Conservation (phyloP, 2,329 filamentous ascomycete genomes). For the Penicillium sp. region DNA sequence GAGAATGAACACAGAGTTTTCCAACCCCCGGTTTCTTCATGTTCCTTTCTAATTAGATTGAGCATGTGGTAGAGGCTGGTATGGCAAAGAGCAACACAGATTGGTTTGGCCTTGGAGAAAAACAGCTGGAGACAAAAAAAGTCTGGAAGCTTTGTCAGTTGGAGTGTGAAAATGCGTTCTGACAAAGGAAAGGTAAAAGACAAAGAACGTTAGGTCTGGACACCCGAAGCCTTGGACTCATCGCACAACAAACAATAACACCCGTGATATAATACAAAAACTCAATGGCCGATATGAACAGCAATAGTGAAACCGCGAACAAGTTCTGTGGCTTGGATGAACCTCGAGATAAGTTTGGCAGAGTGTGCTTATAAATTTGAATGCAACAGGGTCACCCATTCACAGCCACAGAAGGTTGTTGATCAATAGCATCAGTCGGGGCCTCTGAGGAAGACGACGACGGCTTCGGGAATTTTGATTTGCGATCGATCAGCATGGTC, state of each 20-base stretch:
- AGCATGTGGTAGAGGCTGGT: neutral
- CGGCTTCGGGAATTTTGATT: neutral
- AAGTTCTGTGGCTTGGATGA: neutral
- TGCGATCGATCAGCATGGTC: slow-evolving; percentile 1
- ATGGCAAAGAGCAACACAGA: neutral
- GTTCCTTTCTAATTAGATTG: neutral
- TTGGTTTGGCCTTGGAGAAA: neutral
- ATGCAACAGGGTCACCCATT: neutral
- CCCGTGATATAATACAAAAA: neutral
- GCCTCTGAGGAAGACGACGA: neutral
- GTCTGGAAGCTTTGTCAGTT: neutral
- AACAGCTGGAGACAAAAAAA: neutral
- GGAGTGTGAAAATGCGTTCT: neutral
- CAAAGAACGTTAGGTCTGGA: neutral
- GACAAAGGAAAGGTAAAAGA: neutral
- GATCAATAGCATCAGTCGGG: neutral
- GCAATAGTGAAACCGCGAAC: neutral
- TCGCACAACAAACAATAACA: neutral
- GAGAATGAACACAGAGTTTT: neutral
- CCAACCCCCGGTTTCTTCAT: neutral
- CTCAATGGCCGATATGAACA: neutral
- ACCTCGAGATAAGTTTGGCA: neutral
- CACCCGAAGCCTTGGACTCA: neutral
- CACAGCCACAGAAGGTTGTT: neutral
- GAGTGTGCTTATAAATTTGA: neutral